phyloP scores from a whole-genome alignment of 352 stramenopile species.

The Phytophthora pisi region DNA sequence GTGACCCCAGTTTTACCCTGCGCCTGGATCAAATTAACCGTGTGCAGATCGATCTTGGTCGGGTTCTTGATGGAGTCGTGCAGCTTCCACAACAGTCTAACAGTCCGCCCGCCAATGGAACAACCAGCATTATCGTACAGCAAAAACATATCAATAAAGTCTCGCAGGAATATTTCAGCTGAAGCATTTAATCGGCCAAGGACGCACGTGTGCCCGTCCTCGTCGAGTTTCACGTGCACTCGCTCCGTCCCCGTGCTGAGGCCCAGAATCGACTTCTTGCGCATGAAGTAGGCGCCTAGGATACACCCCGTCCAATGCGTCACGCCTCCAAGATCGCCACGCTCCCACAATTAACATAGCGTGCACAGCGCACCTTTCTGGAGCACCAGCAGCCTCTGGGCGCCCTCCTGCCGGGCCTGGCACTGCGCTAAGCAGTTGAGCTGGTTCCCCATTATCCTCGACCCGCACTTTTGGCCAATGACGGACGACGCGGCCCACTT shows the following conservation, averaged over 20 bases:
- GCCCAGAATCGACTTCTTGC: constrained; percentile 79
- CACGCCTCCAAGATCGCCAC: neutral
- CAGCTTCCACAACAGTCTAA: constrained; percentile 72
- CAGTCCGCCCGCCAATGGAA: neutral
- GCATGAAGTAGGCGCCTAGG: constrained; percentile 67
- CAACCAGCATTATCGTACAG: no score
- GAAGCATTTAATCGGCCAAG: neutral
- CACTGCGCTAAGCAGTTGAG: constrained; percentile 85
- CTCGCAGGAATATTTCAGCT: neutral
- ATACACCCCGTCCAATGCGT: neutral
- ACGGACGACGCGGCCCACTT: neutral
- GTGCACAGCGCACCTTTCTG: constrained; percentile 58
- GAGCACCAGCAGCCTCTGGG: constrained; percentile 70
- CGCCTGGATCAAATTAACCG: constrained; percentile 58
- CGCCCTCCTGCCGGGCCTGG: constrained; percentile 64
- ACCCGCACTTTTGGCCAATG: constrained; percentile 23
- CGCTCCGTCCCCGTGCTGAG: constrained; percentile 66
- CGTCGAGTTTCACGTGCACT: constrained; percentile 66
- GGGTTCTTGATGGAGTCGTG: constrained; percentile 58
- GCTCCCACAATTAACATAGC: neutral
- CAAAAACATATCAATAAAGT: neutral
- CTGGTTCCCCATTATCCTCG: constrained; percentile 65
- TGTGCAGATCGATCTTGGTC: constrained; percentile 56
- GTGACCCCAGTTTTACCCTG: constrained; percentile 52
- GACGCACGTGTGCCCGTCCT: constrained; percentile 62